Conservation (phyloP, 441 rosid genomes). For the Brassica balearica region DNA sequence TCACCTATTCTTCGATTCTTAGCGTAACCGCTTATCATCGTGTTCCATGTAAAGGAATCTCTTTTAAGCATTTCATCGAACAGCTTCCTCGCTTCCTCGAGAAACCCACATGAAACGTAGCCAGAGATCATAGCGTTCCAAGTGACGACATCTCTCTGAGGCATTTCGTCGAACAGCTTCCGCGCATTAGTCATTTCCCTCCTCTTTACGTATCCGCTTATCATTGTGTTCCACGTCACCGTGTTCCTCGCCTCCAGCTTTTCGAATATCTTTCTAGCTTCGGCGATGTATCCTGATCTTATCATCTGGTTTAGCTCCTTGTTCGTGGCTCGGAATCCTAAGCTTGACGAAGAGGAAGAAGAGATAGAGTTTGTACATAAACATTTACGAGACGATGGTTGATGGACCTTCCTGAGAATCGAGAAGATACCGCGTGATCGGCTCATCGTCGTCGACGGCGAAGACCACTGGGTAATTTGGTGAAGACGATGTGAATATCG, state of each 20-base stretch:
- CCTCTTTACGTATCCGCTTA: conserved; percentile 59
- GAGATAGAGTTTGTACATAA: conserved; percentile 16
- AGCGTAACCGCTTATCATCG: conserved; percentile 72
- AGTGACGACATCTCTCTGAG: conserved; percentile 58
- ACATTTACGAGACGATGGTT: background rate
- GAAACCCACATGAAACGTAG: conserved; percentile 56
- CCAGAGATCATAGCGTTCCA: conserved; percentile 76
- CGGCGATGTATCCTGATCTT: conserved; percentile 49
- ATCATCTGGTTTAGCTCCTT: conserved; percentile 51
- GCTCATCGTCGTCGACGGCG: conserved; percentile 37
- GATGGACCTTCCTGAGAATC: background rate
- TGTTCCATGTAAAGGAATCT: conserved; percentile 71
- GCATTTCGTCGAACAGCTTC: conserved; percentile 72
- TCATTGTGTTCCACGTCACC: conserved; percentile 73
- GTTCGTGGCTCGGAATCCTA: conserved; percentile 48
- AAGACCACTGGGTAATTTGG: background rate
- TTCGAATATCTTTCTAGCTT: conserved; percentile 62
- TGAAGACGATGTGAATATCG: no score
- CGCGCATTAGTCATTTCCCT: conserved; percentile 59
- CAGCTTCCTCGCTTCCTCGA: conserved; percentile 58
- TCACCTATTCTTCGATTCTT: conserved; percentile 59
- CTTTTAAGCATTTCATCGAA: conserved; percentile 67
- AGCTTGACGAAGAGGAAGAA: conserved; percentile 25
- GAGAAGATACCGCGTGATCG: conserved; percentile 14
- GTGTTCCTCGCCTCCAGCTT: conserved; percentile 45